Base-by-base conservation (phyloP, 208 protist species). In the Leishmania tropica region DNA sequence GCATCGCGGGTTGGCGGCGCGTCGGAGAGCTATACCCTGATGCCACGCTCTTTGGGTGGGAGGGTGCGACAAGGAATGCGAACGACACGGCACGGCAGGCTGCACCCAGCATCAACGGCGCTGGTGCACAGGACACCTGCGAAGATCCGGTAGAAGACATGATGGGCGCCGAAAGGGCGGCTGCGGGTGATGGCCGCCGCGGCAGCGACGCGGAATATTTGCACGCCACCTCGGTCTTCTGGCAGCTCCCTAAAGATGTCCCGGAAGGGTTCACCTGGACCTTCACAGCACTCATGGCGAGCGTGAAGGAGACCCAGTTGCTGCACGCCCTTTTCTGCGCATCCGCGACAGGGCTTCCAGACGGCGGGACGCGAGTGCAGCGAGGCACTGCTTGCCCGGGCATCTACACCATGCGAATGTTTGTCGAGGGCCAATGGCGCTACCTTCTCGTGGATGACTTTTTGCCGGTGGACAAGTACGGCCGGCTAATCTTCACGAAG, bases 371-470 rank as follows among this genome's bases (percentile, higher is more conserved):
- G 17, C 35, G 56, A 21, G 75, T 75, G 72, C 81, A 85, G 74
- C 42, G 54, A 2, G 82, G 82, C 13, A 85, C 62, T n/a, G 79
- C 76, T 47, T 68, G 54, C 8, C 79, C 78, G 0, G 84, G 87
- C 45, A 79, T 97, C 19, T 98, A 96, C 81, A 81, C 78, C 24
- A 83, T 96, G 62, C 84, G 91, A 13, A 53, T 97, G 1, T 89
- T 93, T 76, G 84, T 96, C 45, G 95, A 98, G 80, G 93, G 95
- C 11, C 83, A n/a, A 37, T 98, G 95, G 95, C 88, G 93, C 58
- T 97, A 88, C 81, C 89, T 98, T 10, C 62, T 98, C 42, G 89
- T 97, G 0, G 95, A 98, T 84, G 95, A 97, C 78, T 96, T 94
- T 75, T 81, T 98, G 47, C 95, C 95, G 0, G 90, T 97, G 13